A percentile compares a stretch with the other conserved stretches of the same genome.
Conservation (phyloP, 805 yeast genomes). For the Yarrowia porcina region DNA sequence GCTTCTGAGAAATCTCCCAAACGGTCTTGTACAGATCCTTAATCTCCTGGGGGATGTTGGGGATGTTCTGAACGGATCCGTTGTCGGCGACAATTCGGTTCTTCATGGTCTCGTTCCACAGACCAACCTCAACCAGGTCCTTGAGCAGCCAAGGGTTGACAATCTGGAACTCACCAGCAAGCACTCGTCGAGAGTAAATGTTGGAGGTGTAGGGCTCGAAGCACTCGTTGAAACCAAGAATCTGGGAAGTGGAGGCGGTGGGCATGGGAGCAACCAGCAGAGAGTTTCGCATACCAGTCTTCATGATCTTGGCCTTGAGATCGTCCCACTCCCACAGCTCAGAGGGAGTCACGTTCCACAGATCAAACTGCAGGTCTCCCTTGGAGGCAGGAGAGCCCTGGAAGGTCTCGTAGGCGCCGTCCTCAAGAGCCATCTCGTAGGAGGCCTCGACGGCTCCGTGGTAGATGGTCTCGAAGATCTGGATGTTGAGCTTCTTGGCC, state of each 20-base stretch:
- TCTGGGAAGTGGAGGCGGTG: conserved; percentile 96
- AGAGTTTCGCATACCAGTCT: conserved; percentile 80
- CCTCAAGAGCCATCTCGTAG: conserved; percentile 64
- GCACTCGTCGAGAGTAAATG: conserved; percentile 82
- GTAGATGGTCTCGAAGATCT: conserved; percentile 92
- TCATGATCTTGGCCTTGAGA: conserved; percentile 55
- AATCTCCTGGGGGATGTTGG: conserved; percentile 67
- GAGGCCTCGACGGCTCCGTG: conserved; percentile 92
- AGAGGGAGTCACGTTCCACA: conserved; percentile 81
- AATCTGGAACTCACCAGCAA: conserved; percentile 91
- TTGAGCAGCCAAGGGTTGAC: conserved; percentile 82
- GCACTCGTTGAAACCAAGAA: conserved; percentile 89
- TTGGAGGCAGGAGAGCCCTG: conserved; percentile 86
- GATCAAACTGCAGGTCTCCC: conserved; percentile 80
- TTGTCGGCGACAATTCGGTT: conserved; percentile 68
- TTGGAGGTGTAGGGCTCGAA: conserved; percentile 96
- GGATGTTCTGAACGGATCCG: conserved; percentile 81
- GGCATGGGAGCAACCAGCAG: conserved; percentile 86
- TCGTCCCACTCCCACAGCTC: conserved; percentile 82
- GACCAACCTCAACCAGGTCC: conserved; percentile 75
- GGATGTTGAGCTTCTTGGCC: conserved; percentile 72
- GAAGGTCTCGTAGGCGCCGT: conserved; percentile 71
- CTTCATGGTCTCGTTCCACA: conserved; percentile 81
- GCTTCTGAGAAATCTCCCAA: conserved; percentile 91
- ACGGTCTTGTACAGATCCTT: conserved; percentile 86